These are phyloP conservation scores for Metschnikowia picachoensis DNA, from an alignment of 805 yeast genomes.

Conservation along the genomic window DNA sequence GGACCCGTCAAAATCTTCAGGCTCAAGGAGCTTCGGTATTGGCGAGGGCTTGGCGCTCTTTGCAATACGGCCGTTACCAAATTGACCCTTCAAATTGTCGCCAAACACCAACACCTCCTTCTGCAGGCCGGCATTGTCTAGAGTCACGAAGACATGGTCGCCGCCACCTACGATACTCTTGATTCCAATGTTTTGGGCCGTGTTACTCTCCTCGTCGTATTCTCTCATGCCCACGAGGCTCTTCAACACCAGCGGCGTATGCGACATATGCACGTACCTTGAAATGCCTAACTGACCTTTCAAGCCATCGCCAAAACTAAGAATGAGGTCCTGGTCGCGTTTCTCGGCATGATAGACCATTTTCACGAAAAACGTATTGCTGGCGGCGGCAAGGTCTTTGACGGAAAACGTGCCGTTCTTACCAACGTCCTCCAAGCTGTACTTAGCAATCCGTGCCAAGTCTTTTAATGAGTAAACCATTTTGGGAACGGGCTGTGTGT, in stretches of 20 bases:
- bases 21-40: conserved; percentile 58
- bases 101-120: conserved; percentile 80
- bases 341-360: conserved; percentile 22
- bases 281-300: conserved; percentile 85
- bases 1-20: conserved; percentile 31
- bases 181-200: conserved; percentile 11
- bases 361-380: conserved; percentile 45
- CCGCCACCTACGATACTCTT: conserved; percentile 56
- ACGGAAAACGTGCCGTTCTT: conserved; percentile 24
- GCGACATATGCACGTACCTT: conserved; percentile 67
- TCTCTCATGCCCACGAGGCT: conserved; percentile 16
- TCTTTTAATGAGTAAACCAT: conserved; percentile 30
- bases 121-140: conserved; percentile 40
- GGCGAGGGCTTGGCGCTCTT: conserved; percentile 52
- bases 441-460: conserved; percentile 28
- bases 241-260: conserved; percentile 56
- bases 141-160: conserved; percentile 60
- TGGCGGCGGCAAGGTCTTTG: conserved; percentile 61
- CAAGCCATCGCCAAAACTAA: conserved; percentile 80
- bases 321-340: conserved; percentile 25
- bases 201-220: conserved; percentile 11
- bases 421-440: conserved; percentile 11
- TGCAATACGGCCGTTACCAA: conserved; percentile 74
- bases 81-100: conserved; percentile 74
- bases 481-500: conserved; percentile 67